A percentile compares a stretch with the other conserved stretches of the same genome.
Conservation (phyloP, 2,329 filamentous ascomycete species). For the Microcyclospora pomicola region DNA sequence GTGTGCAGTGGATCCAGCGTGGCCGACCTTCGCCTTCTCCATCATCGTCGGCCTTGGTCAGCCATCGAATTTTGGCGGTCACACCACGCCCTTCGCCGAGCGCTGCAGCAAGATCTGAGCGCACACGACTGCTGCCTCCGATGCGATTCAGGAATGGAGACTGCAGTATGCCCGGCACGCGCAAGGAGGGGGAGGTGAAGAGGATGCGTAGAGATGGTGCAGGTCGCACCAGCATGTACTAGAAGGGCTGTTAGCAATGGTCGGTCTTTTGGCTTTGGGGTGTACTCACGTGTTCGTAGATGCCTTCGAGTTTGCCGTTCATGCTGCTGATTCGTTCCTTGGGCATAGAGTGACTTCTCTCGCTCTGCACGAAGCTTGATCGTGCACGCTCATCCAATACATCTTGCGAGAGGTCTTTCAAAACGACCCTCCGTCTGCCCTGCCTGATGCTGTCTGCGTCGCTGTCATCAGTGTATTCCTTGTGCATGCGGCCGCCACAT, state of each 20-base stretch:
- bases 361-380: conserved; percentile 1
- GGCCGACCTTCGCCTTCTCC: conserved; percentile 42
- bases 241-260: conserved; percentile 2
- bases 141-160: conserved; percentile 36
- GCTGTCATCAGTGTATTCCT: conserved; percentile 36
- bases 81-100: conserved; percentile 56
- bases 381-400: conserved; percentile 9
- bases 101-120: conserved; percentile 42
- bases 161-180: conserved; percentile 36
- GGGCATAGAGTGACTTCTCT: conserved; percentile 6
- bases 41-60: conserved; percentile 32
- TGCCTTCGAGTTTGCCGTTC: conserved; percentile 35
- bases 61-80: conserved; percentile 62
- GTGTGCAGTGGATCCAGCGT: conserved; percentile 67
- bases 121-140: conserved; percentile 37
- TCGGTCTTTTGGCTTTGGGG: neutral
- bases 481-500: conserved; percentile 51
- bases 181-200: conserved; percentile 36
- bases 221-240: conserved; percentile 37
- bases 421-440: conserved; percentile 32
- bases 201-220: conserved; percentile 36
- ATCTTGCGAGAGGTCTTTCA: conserved; percentile 34
- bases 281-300: conserved; percentile 43
- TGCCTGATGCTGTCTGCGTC: conserved; percentile 24
- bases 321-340: conserved; percentile 7